A percentile compares a stretch with the other conserved stretches of the same genome.
Evolutionary conservation across 768 basidiomycete genomes (phyloP).

Genomic region (Artomyces pyxidatus): DNA sequence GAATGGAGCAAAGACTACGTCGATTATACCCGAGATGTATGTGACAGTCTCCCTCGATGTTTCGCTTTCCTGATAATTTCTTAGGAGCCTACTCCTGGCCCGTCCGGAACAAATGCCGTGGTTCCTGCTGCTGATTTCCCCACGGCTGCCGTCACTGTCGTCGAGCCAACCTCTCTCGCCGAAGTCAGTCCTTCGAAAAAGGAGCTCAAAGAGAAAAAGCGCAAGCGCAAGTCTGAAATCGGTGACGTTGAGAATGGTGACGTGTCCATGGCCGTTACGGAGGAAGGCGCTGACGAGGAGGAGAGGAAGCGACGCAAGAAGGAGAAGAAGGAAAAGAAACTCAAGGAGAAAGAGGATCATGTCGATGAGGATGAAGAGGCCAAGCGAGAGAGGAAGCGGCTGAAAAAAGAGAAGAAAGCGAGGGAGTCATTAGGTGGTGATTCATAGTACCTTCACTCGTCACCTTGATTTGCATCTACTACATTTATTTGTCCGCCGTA

Average conservation of each 20-base stretch:
- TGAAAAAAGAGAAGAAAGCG: conserved; percentile 65
- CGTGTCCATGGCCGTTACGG: conserved; percentile 31
- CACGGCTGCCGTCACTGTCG: conserved; percentile 17
- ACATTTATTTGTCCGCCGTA: too few relatives aligned
- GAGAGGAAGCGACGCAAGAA: conserved; percentile 58
- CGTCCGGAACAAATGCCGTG: conserved; percentile 18
- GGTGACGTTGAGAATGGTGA: conserved; percentile 33
- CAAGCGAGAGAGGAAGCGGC: conserved; percentile 50
- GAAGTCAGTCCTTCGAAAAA: conserved; percentile 32
- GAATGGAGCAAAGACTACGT: conserved; percentile 92
- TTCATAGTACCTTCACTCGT: conserved; percentile 20
- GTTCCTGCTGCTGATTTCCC: conserved; percentile 12
- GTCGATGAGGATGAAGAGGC: conserved; percentile 52
- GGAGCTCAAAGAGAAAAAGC: conserved; percentile 73
- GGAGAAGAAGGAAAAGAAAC: conserved; percentile 34
- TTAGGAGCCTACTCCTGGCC: conserved; percentile 33
- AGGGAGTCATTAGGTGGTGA: conserved; percentile 31
- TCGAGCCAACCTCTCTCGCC: conserved; percentile 19
- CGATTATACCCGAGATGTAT: conserved; percentile 75
- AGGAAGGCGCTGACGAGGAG: conserved; percentile 37
- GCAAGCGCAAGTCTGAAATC: conserved; percentile 69
- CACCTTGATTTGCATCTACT: not conserved
- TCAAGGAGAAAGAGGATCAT: conserved; percentile 23
- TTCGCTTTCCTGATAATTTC: conserved; percentile 3
- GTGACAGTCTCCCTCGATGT: conserved; percentile 20